phyloP scores from a whole-genome alignment of 768 basidiomycete species.

The Lactarius sanguifluus region DNA sequence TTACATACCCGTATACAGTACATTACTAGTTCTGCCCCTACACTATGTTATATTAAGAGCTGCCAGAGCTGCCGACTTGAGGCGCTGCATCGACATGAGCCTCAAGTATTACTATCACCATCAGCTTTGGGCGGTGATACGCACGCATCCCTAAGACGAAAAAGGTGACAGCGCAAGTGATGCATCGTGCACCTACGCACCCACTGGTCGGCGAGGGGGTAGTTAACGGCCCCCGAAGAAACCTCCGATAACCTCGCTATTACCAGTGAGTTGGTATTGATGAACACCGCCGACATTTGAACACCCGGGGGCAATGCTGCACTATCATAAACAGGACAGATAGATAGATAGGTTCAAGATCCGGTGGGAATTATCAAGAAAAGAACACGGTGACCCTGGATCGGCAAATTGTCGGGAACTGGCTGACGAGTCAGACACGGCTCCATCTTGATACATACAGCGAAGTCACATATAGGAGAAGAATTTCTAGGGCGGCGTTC shows the following conservation, averaged over 20 bases:
- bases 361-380: background rate
- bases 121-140: too few relatives aligned
- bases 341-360: background rate
- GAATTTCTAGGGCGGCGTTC: too few relatives aligned
- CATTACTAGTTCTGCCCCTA: background rate
- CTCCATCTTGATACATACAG: too few relatives aligned
- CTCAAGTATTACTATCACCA: background rate
- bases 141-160: too few relatives aligned
- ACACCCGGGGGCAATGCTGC: background rate
- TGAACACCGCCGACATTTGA: background rate
- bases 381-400: background rate
- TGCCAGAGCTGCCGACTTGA: background rate
- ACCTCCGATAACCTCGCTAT: background rate
- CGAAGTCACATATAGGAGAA: too few relatives aligned
- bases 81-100: background rate
- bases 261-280: background rate
- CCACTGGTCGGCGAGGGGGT: too few relatives aligned
- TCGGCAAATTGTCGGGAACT: background rate
- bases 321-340: background rate
- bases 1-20: background rate
- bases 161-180: too few relatives aligned
- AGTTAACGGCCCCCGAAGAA: background rate
- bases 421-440: too few relatives aligned
- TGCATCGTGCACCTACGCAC: too few relatives aligned
- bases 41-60: background rate